Evolutionary conservation across 108 stramenopile species (phyloP), one percentile per base, ranked within the genome.

Genomic region (Stephanodiscus minutulus): DNA sequence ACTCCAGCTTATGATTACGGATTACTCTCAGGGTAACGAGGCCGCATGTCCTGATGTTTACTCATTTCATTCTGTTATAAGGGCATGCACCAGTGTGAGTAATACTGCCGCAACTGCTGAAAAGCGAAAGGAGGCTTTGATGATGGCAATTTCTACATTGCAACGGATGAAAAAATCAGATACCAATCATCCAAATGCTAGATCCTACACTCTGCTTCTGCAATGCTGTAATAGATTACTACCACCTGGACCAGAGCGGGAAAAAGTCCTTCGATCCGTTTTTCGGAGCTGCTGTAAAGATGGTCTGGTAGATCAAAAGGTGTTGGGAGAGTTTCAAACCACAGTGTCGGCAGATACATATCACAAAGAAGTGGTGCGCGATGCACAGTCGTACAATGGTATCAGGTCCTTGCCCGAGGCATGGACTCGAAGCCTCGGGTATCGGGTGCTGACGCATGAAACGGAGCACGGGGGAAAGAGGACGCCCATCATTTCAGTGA

Each of bases 371-470:
- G 87, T 94, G 17, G 76, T 94, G 0, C 29, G 63, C 31, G 21
- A 55, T 17, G 79, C 79, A 44, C 55, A 79, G 4, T 83, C 80
- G 43, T 81, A 81, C 39, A 82, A 73, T 33, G 82, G 74, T 35
- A 74, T 83, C 3, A 72, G 71, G 62, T 69, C 72, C 5, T 72
- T 90, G 12, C 88, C 90, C 8, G 87, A 89, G 64, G 70, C 74
- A 31, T 94, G 92, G 92, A 94, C 90, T 9, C 62, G 84, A 6
- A 87, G 90, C 56, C 52, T 83, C 25, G 88, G 88, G 17, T 87
- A 77, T 47, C 74, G 73, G 15, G 84, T 83, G 17, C 61, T 74
- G 15, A 74, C 74, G 13, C 58, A 62, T 21, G 64, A 76, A 28
- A 62, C 58, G 22, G 50, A 67, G 21, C 85, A 76, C 27, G 87